A percentile compares a stretch with the other conserved stretches of the same genome.
Conservation (phyloP, 768 basidiomycete genomes). For the Hemileccinum impolitum region DNA sequence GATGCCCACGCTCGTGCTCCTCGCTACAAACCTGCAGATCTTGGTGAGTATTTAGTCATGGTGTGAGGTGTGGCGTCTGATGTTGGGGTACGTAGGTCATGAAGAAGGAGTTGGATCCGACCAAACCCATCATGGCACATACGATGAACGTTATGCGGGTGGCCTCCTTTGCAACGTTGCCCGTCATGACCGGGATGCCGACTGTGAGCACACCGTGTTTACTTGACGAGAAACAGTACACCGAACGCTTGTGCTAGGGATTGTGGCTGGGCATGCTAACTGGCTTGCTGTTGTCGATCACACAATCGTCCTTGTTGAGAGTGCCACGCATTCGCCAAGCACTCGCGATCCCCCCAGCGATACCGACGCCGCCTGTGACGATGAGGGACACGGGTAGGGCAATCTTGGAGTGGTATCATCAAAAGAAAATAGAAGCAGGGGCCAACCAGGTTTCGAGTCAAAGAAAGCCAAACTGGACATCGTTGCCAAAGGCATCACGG, state of each 20-base stretch:
- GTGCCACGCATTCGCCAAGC: conserved; percentile 38
- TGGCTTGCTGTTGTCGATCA: conserved; percentile 42
- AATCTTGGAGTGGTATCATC: conserved; percentile 21
- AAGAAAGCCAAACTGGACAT: conserved; percentile 23
- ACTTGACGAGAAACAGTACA: too few species aligned
- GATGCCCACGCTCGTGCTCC: conserved; percentile 59
- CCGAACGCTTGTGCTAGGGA: conserved; percentile 38
- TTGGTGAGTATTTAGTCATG: conserved; percentile 45
- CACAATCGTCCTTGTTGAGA: conserved; percentile 48
- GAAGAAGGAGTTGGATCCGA: conserved; percentile 53
- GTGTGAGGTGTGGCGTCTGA: not conserved
- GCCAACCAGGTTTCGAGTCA: conserved; percentile 2
- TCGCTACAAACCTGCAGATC: conserved; percentile 67
- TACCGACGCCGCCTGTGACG: conserved; percentile 19
- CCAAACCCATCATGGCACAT: conserved; percentile 58
- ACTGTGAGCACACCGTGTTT: conserved; percentile 46
- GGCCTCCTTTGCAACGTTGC: conserved; percentile 48
- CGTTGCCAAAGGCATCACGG: conserved; percentile 21
- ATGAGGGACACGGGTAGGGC: conserved; percentile 25
- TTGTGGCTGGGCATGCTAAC: conserved; percentile 56
- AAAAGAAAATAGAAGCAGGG: not conserved
- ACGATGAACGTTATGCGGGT: conserved; percentile 64
- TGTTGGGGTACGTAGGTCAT: conserved; percentile 29
- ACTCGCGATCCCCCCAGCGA: conserved; percentile 32
- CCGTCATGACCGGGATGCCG: conserved; percentile 58